These are phyloP conservation scores for Penicillium alfredii DNA, from an alignment of 495 filamentous ascomycete species.

Conservation along the genomic window DNA sequence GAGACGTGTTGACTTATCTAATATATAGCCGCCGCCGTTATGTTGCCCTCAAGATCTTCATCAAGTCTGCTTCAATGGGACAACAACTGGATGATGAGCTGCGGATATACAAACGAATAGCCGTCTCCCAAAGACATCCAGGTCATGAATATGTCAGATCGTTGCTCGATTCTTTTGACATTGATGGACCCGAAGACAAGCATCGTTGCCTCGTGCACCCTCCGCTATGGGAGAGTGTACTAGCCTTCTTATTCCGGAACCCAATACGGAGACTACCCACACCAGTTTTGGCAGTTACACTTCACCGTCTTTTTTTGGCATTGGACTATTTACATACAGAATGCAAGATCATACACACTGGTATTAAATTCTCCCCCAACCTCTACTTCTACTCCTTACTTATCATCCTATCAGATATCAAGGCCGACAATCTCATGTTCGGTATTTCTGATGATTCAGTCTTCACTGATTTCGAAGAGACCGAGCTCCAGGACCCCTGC, in stretches of 20 bases:
- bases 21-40: conserved; percentile 20
- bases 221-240: conserved; percentile 38
- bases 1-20: neutral
- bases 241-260: conserved; percentile 28
- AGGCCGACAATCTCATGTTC: conserved; percentile 35
- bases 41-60: conserved; percentile 31
- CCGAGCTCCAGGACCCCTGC: conserved; percentile 23
- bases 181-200: conserved; percentile 29
- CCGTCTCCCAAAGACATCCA: conserved; percentile 14
- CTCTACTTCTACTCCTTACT: conserved; percentile 1
- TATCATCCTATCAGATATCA: conserved; percentile 24
- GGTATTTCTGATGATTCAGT: conserved; percentile 30
- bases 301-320: conserved; percentile 34
- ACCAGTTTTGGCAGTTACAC: conserved; percentile 18
- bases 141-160: conserved; percentile 20
- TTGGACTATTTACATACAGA: conserved; percentile 42
- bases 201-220: conserved; percentile 39
- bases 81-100: conserved; percentile 26
- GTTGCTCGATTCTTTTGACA: conserved; percentile 31
- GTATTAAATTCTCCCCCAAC: conserved; percentile 3
- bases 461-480: conserved; percentile 24
- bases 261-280: conserved; percentile 21
- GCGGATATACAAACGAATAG: conserved; percentile 24
- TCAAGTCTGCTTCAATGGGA: conserved; percentile 18
- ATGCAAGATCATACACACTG: conserved; percentile 43